phyloP scores from a whole-genome alignment of 2,329 filamentous ascomycete species.

The Elsinoe australis region DNA sequence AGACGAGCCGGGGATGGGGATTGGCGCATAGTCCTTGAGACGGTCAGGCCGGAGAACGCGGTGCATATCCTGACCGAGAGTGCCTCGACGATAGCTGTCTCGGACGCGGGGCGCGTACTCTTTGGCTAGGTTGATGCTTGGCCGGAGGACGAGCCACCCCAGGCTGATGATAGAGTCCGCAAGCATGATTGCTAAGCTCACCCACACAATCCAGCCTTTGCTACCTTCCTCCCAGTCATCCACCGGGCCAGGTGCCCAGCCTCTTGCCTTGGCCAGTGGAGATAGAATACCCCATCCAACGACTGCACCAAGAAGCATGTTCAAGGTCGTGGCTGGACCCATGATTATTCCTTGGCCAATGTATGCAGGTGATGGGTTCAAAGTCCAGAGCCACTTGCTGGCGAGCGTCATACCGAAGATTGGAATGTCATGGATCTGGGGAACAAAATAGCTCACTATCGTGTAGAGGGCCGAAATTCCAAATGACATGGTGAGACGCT shows the following conservation, averaged over 20 bases:
- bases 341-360: slow-evolving; percentile 97
- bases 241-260: slow-evolving; percentile 84
- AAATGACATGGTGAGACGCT: slow-evolving; percentile 53
- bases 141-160: slow-evolving; percentile 64
- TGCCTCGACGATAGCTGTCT: slow-evolving; percentile 23
- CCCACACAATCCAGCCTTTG: slow-evolving; percentile 98
- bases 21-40: slow-evolving; percentile 31
- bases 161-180: slow-evolving; percentile 86
- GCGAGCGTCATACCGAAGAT: slow-evolving; percentile 72
- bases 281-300: slow-evolving; percentile 88
- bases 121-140: slow-evolving; percentile 46
- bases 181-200: slow-evolving; percentile 92
- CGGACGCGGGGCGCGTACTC: slow-evolving; percentile 32
- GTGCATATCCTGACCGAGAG: slow-evolving; percentile 28
- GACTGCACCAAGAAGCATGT: slow-evolving; percentile 87
- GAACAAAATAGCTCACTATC: slow-evolving; percentile 81
- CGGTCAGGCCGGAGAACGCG: slow-evolving; percentile 27
- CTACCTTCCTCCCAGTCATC: slow-evolving; percentile 85
- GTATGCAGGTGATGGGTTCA: slow-evolving; percentile 96
- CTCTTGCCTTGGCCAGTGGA: slow-evolving; percentile 72
- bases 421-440: slow-evolving; percentile 74
- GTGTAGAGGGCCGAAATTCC: slow-evolving; percentile 56
- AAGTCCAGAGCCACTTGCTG: slow-evolving; percentile 80
- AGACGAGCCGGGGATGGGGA: slow-evolving; percentile 18
- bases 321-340: slow-evolving; percentile 88